Evolutionary conservation across 805 yeast species (phyloP).

Genomic region (Suhomyces prunicola): DNA sequence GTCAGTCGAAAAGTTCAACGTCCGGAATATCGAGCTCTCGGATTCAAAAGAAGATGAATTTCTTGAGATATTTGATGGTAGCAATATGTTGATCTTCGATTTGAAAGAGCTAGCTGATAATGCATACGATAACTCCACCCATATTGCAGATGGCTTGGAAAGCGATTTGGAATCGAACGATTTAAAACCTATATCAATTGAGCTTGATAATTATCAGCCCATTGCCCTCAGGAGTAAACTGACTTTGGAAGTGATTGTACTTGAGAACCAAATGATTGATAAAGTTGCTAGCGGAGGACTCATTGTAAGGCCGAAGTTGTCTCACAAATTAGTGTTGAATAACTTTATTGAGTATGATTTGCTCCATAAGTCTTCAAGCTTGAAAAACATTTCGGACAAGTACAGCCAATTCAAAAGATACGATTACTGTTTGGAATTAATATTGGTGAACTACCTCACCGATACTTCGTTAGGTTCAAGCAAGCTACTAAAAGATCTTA

Average conservation of each 20-base stretch:
- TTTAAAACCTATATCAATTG: slow-evolving; percentile 25
- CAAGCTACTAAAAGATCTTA: slow-evolving; percentile 23
- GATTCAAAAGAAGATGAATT: slow-evolving; percentile 1
- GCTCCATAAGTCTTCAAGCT: slow-evolving; percentile 17
- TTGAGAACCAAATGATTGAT: slow-evolving; percentile 33
- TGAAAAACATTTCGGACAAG: slow-evolving; percentile 27
- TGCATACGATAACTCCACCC: slow-evolving; percentile 17
- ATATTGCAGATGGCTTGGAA: slow-evolving; percentile 14
- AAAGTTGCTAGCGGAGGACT: slow-evolving; percentile 22
- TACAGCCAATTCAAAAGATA: slow-evolving; percentile 43
- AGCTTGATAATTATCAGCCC: slow-evolving; percentile 26
- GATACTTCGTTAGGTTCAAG: neutral
- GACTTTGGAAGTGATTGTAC: slow-evolving; percentile 41
- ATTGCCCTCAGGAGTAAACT: slow-evolving; percentile 13
- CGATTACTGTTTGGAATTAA: slow-evolving; percentile 47
- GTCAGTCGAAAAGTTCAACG: slow-evolving; percentile 32
- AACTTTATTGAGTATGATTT: slow-evolving; percentile 49
- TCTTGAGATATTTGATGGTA: slow-evolving; percentile 40
- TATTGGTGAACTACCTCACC: slow-evolving; percentile 40
- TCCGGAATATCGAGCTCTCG: slow-evolving; percentile 19
- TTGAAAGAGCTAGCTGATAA: slow-evolving; percentile 22
- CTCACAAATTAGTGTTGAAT: slow-evolving; percentile 43
- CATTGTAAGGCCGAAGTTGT: slow-evolving; percentile 29
- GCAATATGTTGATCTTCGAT: slow-evolving; percentile 28
- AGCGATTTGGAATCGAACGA: slow-evolving; percentile 7